Conservation (phyloP, 2,329 filamentous ascomycete species). For the Colletotrichum tabaci region DNA sequence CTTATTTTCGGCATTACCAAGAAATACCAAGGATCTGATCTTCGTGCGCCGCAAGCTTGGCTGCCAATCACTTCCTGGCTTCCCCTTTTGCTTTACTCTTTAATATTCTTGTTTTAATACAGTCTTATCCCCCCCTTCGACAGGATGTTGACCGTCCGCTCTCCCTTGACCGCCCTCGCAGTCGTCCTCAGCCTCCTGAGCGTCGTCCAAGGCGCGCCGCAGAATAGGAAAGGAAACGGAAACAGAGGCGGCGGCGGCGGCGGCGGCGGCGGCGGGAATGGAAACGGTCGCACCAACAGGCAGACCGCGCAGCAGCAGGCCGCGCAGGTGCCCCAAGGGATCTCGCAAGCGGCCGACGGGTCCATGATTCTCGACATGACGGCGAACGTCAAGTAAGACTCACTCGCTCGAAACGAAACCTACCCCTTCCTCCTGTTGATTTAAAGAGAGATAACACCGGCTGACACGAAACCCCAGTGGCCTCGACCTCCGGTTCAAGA, state of each 20-base stretch:
- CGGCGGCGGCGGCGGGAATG: neutral
- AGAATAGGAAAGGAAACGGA: constrained; percentile 36
- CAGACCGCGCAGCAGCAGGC: constrained; percentile 50
- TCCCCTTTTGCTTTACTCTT: no score
- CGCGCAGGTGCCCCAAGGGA: constrained; percentile 51
- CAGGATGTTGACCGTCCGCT: constrained; percentile 43
- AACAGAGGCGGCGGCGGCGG: constrained; percentile 21
- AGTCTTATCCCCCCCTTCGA: neutral
- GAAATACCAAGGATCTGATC: constrained; percentile 24
- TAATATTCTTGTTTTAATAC: constrained; percentile 20
- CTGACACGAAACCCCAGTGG: constrained; percentile 53
- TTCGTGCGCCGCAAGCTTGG: constrained; percentile 39
- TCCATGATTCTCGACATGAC: constrained; percentile 70
- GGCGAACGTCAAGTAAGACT: constrained; percentile 65
- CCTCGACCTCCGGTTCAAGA: constrained; percentile 69
- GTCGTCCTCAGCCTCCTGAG: constrained; percentile 39
- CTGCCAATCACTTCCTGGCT: constrained; percentile 11
- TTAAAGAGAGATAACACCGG: neutral
- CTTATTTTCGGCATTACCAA: neutral
- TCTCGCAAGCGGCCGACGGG: constrained; percentile 65
- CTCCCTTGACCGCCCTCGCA: constrained; percentile 34
- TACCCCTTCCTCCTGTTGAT: neutral
- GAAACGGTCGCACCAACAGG: constrained; percentile 28
- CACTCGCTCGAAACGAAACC: no score
- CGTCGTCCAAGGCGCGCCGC: constrained; percentile 38